Evolutionary conservation across 1,284 basidiomycete species (phyloP).

Genomic region (Earliella scabrosa): DNA sequence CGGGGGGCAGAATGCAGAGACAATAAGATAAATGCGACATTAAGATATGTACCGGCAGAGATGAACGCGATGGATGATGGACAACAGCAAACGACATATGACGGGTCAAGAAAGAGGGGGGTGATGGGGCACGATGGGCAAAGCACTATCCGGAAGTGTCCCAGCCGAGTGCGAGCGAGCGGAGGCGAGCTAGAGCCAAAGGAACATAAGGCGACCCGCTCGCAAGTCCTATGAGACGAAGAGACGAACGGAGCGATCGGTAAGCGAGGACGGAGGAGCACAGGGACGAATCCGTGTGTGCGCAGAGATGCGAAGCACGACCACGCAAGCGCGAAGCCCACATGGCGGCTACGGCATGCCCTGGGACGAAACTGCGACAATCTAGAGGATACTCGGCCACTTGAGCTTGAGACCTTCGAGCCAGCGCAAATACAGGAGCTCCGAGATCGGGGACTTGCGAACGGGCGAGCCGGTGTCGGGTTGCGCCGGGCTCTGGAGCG

Average conservation of each 20-base stretch:
- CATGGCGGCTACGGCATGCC: not conserved
- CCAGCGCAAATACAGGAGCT: slow-evolving; percentile 95
- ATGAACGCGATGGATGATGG: not conserved
- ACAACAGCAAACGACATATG: not conserved
- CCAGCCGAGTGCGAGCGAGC: slow-evolving; percentile 4
- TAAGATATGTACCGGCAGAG: slow-evolving; percentile 11
- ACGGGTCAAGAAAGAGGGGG: not conserved
- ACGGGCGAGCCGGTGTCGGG: slow-evolving; percentile 37
- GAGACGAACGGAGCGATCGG: slow-evolving; percentile 10
- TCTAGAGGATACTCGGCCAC: slow-evolving; percentile 78
- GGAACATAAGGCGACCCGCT: slow-evolving; percentile 4
- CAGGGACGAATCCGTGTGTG: not conserved
- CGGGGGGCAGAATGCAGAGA: slow-evolving; percentile 4
- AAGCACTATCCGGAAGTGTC: slow-evolving; percentile 21
- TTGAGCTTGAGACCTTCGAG: slow-evolving; percentile 88
- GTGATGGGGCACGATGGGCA: not conserved
- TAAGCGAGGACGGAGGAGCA: slow-evolving; percentile 3
- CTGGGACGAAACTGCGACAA: not conserved
- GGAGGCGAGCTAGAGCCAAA: not conserved
- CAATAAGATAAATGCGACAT: slow-evolving; percentile 19
- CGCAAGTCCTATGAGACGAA: slow-evolving; percentile 4
- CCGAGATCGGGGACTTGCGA: slow-evolving; percentile 85
- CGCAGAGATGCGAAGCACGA: not conserved
- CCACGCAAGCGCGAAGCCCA: not conserved
- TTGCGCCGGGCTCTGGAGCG: slow-evolving; percentile 28